phyloP scores from a whole-genome alignment of 2,329 filamentous ascomycete species.

The Botrytis porri region DNA sequence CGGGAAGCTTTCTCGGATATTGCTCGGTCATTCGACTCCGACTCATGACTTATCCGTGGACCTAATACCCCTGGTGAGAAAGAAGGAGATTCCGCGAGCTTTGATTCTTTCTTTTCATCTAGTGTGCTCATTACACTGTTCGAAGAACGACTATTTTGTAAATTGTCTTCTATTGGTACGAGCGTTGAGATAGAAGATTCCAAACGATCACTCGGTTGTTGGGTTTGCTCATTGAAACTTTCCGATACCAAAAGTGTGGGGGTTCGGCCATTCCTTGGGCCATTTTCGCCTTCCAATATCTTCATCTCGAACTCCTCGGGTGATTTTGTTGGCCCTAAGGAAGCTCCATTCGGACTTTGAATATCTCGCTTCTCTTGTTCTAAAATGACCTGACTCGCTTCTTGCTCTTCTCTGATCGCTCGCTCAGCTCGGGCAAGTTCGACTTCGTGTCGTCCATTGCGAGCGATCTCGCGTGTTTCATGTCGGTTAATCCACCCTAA shows the following conservation, averaged over 20 bases:
- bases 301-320: conserved; percentile 13
- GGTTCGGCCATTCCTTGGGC: neutral
- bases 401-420: conserved; percentile 37
- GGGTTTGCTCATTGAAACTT: neutral
- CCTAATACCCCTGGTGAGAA: neutral
- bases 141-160: conserved; percentile 21
- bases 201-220: neutral
- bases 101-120: conserved; percentile 25
- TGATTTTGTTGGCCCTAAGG: neutral
- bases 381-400: conserved; percentile 5
- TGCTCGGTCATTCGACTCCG: conserved; percentile 18
- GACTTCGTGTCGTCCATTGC: conserved; percentile 50
- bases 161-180: conserved; percentile 13
- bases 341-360: neutral
- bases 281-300: neutral
- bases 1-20: conserved; percentile 19
- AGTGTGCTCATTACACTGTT: conserved; percentile 21
- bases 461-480: conserved; percentile 61
- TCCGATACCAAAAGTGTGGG: neutral
- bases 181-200: neutral
- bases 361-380: conserved; percentile 18
- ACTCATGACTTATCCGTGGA: neutral
- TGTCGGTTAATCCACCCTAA: conserved; percentile 62
- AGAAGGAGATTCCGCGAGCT: conserved; percentile 2
- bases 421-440: conserved; percentile 44